Conservation (phyloP, 164 flowering plant genomes). For the Aristolochia fimbriata region DNA sequence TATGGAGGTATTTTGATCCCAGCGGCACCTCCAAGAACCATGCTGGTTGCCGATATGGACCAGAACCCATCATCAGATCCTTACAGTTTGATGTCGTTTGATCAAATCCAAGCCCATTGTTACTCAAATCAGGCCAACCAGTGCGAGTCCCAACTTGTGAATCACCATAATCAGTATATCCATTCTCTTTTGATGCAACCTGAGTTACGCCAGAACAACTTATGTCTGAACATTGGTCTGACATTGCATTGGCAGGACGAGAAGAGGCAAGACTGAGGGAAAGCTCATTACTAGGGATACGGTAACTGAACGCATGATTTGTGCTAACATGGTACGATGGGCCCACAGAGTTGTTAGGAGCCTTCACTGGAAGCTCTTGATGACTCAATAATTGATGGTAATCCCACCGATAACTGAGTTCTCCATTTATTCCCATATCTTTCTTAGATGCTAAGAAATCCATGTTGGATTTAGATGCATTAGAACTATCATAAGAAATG, state of each 20-base stretch:
- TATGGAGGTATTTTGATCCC: constrained; percentile 51
- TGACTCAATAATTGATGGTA: constrained; percentile 11
- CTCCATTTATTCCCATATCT: constrained; percentile 6
- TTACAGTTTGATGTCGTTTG: constrained; percentile 30
- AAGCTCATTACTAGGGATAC: constrained; percentile 39
- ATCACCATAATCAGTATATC: constrained; percentile 1
- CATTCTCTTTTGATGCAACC: constrained; percentile 3
- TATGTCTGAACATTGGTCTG: constrained; percentile 45
- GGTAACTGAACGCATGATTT: constrained; percentile 20
- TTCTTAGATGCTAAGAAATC: constrained; percentile 6
- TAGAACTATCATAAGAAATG: constrained; percentile 16
- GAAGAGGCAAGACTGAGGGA: constrained; percentile 60
- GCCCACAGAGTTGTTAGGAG: constrained; percentile 12
- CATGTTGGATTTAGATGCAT: constrained; percentile 19
- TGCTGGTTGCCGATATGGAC: constrained; percentile 14
- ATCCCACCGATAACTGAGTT: constrained; percentile 23
- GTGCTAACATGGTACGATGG: constrained; percentile 14
- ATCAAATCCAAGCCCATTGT: constrained; percentile 26
- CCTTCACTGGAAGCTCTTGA: constrained; percentile 15
- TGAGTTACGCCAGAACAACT: constrained; percentile 24
- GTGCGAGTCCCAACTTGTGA: constrained; percentile 3
- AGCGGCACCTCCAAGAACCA: constrained; percentile 25
- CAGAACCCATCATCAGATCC: constrained; percentile 28
- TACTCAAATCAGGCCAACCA: constrained; percentile 14
- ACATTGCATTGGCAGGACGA: constrained; percentile 25